A percentile compares a stretch with the other conserved stretches of the same genome.
Evolutionary conservation across 495 filamentous ascomycete species (phyloP).

Genomic region (Evernia prunastri): DNA sequence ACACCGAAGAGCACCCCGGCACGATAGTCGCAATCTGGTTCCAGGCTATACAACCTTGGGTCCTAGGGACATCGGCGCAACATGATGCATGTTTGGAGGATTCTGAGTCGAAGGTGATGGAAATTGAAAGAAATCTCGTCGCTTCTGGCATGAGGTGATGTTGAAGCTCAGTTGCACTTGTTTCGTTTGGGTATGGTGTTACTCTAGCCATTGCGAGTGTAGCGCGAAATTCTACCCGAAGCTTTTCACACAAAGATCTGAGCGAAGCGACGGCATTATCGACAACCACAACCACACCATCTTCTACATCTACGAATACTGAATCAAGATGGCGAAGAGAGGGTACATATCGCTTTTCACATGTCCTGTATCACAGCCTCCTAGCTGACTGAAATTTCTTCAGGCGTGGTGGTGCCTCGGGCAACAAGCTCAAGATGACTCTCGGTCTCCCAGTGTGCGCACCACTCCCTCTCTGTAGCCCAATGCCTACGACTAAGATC

Average conservation of each 20-base stretch:
- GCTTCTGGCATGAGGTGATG: conserved; percentile 9
- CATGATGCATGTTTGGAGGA: not conserved
- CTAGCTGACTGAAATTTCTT: conserved; percentile 31
- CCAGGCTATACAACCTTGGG: not conserved
- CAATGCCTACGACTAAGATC: not conserved
- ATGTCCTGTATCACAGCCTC: conserved; percentile 11
- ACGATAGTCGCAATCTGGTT: not conserved
- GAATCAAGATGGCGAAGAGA: conserved; percentile 50
- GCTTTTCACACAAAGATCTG: conserved; percentile 11
- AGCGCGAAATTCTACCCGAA: conserved; percentile 9
- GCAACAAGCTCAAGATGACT: conserved; percentile 99
- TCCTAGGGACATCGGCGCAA: not conserved
- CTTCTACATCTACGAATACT: conserved; percentile 3
- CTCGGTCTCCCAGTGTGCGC: conserved; percentile 98
- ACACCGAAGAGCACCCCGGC: not conserved
- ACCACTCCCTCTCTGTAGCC: not conserved
- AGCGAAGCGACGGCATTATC: not conserved
- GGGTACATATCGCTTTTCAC: conserved; percentile 37
- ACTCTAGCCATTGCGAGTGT: not conserved
- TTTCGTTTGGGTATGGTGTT: not conserved
- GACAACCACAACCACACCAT: conserved; percentile 5
- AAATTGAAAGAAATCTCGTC: conserved; percentile 5
- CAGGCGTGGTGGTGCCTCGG: conserved; percentile 82
- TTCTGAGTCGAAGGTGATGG: conserved; percentile 8
- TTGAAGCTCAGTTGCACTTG: not conserved